Evolutionary conservation across 2,329 filamentous ascomycete species (phyloP).

Genomic region (Myotisia sp.): DNA sequence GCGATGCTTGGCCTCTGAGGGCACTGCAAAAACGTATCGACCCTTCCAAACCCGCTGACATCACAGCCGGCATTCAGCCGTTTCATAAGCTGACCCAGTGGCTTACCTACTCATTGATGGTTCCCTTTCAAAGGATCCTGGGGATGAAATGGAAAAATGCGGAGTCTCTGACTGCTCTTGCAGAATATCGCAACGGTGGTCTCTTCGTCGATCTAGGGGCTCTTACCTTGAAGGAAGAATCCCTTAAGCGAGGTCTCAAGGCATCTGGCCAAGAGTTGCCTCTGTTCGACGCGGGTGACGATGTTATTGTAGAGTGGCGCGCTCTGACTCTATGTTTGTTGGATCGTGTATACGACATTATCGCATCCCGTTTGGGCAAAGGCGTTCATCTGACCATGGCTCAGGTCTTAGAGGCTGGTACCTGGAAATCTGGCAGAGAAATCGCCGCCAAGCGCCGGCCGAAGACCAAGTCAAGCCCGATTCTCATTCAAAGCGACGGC

Average conservation of each 20-base stretch:
- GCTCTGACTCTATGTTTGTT: slow-evolving; percentile 48
- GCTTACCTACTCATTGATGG: slow-evolving; percentile 59
- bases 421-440: slow-evolving; percentile 37
- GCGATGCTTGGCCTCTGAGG: slow-evolving; percentile 38
- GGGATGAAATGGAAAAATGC: slow-evolving; percentile 39
- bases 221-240: slow-evolving; percentile 36
- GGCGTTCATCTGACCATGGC: slow-evolving; percentile 32
- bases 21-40: slow-evolving; percentile 11
- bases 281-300: slow-evolving; percentile 44
- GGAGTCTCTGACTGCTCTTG: slow-evolving; percentile 49
- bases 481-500: too few relatives aligned
- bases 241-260: slow-evolving; percentile 30
- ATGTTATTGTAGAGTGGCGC: slow-evolving; percentile 53
- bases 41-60: slow-evolving; percentile 6
- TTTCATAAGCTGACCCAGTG: slow-evolving; percentile 56
- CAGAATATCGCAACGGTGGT: slow-evolving; percentile 60
- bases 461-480: too few relatives aligned
- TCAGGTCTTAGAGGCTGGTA: slow-evolving; percentile 41
- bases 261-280: slow-evolving; percentile 29
- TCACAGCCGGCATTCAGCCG: slow-evolving; percentile 31
- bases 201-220: slow-evolving; percentile 49
- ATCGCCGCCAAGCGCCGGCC: slow-evolving; percentile 22
- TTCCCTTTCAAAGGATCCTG: slow-evolving; percentile 44
- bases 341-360: slow-evolving; percentile 39
- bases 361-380: slow-evolving; percentile 29